Evolutionary conservation across 2,329 filamentous ascomycete genomes (phyloP).

Genomic region (Stachybotrys chartarum): DNA sequence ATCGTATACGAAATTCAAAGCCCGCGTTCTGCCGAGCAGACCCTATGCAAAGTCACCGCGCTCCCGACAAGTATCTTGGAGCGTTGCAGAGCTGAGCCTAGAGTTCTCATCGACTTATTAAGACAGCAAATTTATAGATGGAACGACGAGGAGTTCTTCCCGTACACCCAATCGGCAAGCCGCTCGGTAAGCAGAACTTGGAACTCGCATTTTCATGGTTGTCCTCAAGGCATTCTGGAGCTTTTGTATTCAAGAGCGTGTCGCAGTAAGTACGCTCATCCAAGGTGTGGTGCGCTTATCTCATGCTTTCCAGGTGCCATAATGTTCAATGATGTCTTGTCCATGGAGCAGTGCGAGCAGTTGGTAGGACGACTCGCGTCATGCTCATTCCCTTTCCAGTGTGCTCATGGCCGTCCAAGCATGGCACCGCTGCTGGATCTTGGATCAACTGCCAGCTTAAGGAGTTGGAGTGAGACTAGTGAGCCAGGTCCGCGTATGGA

Average conservation of each 20-base stretch:
- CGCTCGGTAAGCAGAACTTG: slow-evolving; percentile 31
- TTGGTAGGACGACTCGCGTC: slow-evolving; percentile 50
- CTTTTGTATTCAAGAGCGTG: slow-evolving; percentile 71
- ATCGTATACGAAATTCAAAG: slow-evolving; percentile 50
- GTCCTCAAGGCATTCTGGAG: slow-evolving; percentile 69
- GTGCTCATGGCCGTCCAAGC: slow-evolving; percentile 69
- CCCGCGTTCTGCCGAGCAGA: not conserved
- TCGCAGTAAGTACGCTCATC: slow-evolving; percentile 43
- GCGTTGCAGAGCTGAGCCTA: slow-evolving; percentile 66
- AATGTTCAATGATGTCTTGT: slow-evolving; percentile 76
- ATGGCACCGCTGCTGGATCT: slow-evolving; percentile 57
- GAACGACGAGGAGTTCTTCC: slow-evolving; percentile 32
- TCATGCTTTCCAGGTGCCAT: slow-evolving; percentile 45
- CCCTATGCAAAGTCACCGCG: slow-evolving; percentile 33
- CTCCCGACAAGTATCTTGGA: slow-evolving; percentile 70
- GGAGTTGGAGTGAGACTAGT: slow-evolving; percentile 15
- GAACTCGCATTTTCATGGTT: slow-evolving; percentile 57
- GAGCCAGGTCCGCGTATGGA: not conserved
- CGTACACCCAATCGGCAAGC: not conserved
- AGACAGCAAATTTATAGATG: slow-evolving; percentile 67
- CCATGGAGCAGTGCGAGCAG: slow-evolving; percentile 45
- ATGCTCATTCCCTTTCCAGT: slow-evolving; percentile 73
- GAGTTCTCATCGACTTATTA: slow-evolving; percentile 65
- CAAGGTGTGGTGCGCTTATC: too few relatives aligned
- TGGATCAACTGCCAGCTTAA: slow-evolving; percentile 19